phyloP scores from a whole-genome alignment of 805 yeast genomes.

The Wickerhamiella nectarea region DNA sequence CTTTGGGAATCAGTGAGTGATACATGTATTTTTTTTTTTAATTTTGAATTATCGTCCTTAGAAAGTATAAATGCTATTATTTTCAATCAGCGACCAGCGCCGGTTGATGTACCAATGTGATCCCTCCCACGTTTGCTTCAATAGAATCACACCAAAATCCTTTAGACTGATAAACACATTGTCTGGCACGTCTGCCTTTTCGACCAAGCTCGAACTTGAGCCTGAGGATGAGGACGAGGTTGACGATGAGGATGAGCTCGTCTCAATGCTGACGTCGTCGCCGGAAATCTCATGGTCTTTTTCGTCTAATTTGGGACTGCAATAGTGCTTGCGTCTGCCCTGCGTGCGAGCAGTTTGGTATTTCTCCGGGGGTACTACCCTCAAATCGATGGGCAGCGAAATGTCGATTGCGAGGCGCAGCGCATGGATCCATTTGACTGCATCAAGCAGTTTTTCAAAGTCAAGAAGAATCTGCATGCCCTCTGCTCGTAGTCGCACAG shows the following conservation, averaged over 20 bases:
- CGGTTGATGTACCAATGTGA: neutral
- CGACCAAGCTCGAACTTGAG: neutral
- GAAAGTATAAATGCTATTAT: conserved; percentile 2
- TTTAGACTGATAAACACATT: conserved; percentile 2
- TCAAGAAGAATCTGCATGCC: conserved; percentile 65
- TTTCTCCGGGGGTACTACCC: conserved; percentile 24
- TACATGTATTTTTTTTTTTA: neutral
- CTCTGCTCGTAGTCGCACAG: conserved; percentile 56
- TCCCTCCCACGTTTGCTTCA: conserved; percentile 1
- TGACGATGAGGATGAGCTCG: neutral
- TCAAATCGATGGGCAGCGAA: conserved; percentile 55
- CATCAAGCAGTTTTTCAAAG: conserved; percentile 46
- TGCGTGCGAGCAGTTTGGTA: neutral
- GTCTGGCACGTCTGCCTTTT: conserved; percentile 1
- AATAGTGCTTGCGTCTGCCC: neutral
- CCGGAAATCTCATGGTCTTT: neutral
- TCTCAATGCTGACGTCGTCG: neutral
- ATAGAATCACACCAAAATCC: conserved; percentile 2
- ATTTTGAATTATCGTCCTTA: neutral
- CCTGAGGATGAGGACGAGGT: neutral
- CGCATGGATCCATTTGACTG: conserved; percentile 68
- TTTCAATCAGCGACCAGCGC: conserved; percentile 5
- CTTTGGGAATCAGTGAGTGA: conserved; percentile 10
- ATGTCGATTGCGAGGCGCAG: conserved; percentile 66
- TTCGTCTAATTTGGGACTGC: neutral